Conservation (phyloP, 768 basidiomycete genomes). For the Fomitopsis serialis region DNA sequence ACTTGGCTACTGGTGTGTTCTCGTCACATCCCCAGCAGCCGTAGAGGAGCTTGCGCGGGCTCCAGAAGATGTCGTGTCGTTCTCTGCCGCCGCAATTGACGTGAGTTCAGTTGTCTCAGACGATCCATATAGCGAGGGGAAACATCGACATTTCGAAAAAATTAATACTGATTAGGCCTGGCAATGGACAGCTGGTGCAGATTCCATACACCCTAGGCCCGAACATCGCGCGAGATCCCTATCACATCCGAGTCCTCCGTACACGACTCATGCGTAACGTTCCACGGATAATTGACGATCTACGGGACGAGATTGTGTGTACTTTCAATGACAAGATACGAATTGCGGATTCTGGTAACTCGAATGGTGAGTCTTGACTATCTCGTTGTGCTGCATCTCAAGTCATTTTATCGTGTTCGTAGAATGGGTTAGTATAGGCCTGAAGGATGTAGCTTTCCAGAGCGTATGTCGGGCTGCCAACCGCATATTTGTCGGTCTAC, state of each 20-base stretch:
- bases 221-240: conserved; percentile 9
- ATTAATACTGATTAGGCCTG: no score
- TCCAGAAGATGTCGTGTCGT: no score
- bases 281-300: conserved; percentile 12
- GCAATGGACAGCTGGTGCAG: no score
- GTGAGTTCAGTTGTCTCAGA: no score
- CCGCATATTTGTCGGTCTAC: conserved; percentile 44
- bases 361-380: background rate
- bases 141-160: no score
- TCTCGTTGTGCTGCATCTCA: background rate
- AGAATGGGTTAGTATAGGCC: conserved; percentile 35
- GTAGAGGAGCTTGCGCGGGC: no score
- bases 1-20: no score
- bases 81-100: no score
- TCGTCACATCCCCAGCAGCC: no score
- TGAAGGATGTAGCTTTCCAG: conserved; percentile 21
- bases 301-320: conserved; percentile 20
- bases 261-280: conserved; percentile 24
- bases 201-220: conserved; percentile 32
- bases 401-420: no score
- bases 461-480: conserved; percentile 40
- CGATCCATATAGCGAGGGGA: no score
- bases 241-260: conserved; percentile 20
- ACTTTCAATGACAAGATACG: conserved; percentile 27
- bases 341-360: conserved; percentile 7